phyloP scores from a whole-genome alignment of 140 eudicot species.

The Eryngium alpinum region DNA sequence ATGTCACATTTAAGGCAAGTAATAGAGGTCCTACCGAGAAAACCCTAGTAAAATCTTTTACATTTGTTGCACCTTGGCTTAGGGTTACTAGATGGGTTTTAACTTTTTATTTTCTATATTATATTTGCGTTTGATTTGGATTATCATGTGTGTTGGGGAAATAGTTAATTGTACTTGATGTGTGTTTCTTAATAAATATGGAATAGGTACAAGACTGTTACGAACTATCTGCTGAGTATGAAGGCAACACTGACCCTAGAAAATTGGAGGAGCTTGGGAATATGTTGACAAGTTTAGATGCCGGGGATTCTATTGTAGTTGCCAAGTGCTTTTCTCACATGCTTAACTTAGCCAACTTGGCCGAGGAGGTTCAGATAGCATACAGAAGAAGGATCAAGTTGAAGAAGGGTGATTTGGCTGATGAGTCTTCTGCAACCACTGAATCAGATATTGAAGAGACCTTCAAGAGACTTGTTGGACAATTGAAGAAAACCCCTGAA shows the following conservation, averaged over 20 bases:
- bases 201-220: constrained; percentile 69
- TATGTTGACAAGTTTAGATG: constrained; percentile 64
- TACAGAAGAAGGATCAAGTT: constrained; percentile 50
- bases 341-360: constrained; percentile 71
- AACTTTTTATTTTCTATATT: no score
- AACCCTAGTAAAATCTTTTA: no score
- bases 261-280: constrained; percentile 70
- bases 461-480: constrained; percentile 53
- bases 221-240: constrained; percentile 71
- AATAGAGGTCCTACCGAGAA: no score
- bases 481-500: constrained; percentile 56
- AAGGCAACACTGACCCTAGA: constrained; percentile 40
- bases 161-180: no score
- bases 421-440: constrained; percentile 69
- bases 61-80: no score
- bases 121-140: no score
- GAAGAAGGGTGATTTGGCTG: constrained; percentile 60
- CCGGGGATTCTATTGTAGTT: constrained; percentile 70
- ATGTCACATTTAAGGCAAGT: no score
- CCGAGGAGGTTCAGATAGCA: constrained; percentile 77
- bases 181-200: background rate
- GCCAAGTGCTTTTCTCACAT: constrained; percentile 62
- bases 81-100: no score
- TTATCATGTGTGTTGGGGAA: no score
- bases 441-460: constrained; percentile 76